Conservation (phyloP, 805 yeast species). For the Kuraishia borneana region DNA sequence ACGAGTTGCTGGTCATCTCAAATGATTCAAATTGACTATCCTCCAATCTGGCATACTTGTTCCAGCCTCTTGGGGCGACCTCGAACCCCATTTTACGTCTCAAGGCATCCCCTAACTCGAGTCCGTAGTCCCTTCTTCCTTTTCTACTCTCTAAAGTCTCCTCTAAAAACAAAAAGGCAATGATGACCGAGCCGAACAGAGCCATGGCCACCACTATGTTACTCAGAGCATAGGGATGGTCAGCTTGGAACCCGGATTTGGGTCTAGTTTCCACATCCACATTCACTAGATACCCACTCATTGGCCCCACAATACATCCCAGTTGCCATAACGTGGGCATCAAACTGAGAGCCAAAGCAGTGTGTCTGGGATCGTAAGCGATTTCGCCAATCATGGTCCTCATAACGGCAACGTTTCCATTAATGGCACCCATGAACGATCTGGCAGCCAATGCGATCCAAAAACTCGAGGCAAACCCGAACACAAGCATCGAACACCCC, state of each 20-base stretch:
- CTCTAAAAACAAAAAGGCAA: constrained; percentile 36
- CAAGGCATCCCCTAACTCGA: constrained; percentile 29
- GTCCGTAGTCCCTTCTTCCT: constrained; percentile 29
- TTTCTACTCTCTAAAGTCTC: constrained; percentile 35
- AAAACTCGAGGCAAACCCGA: constrained; percentile 44
- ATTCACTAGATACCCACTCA: constrained; percentile 29
- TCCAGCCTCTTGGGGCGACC: constrained; percentile 7
- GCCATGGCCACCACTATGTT: constrained; percentile 33
- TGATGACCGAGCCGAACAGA: constrained; percentile 22
- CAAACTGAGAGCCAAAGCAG: constrained; percentile 50
- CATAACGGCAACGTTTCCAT: constrained; percentile 57
- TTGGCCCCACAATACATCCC: constrained; percentile 52
- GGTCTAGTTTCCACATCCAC: constrained; percentile 5
- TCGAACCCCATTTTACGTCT: constrained; percentile 11
- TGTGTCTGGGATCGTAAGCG: constrained; percentile 44
- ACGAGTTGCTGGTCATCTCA: background rate
- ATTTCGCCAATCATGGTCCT: constrained; percentile 54
- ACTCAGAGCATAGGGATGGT: constrained; percentile 41
- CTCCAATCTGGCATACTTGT: constrained; percentile 2
- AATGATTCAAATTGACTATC: background rate
- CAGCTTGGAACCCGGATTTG: constrained; percentile 12
- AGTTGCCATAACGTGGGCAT: constrained; percentile 52
- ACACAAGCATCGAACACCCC: constrained; percentile 29
- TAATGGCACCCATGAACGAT: constrained; percentile 41
- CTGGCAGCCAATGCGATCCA: constrained; percentile 43